Evolutionary conservation across 2,329 filamentous ascomycete genomes (phyloP), one percentile per base, ranked within the genome.

Genomic region (Byssothecium circinans): DNA sequence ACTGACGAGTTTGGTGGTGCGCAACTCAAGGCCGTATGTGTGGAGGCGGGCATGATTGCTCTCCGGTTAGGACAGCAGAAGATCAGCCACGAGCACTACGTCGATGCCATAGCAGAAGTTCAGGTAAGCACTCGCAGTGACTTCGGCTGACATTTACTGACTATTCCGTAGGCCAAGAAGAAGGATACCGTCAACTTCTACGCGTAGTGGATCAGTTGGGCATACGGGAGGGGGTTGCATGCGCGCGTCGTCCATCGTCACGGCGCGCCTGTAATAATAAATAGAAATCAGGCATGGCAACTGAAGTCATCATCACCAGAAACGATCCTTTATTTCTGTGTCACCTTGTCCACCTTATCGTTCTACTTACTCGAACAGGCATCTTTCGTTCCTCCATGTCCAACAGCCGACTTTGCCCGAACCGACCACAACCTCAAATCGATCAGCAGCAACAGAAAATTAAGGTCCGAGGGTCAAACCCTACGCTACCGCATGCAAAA

Each of bases 11-110:
- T 99, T 71, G 94, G 94, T 50, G 94, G 94, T 70, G 94, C 94
- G 51, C 92, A 95, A 84, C 78, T 99, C 61, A 99, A 99, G 81
- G 94, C 94, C 35, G 94, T 99, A 18, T 99, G 94, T 72, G 94
- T 99, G 20, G 94, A 99, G 78, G 94, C 94, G 42, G 94, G 94
- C 70, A 99, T 99, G 94, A 99, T 99, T 75, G 94, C 94, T 22
- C 78, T 99, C 67, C 84, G 94, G 61, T 90, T 87, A 72, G 94
- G 94, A 52, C 91, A 95, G 80, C 91, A 87, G 75, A 96, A 96
- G 82, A 94, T 99, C 68, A 88, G 88, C 50, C 94, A 99, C 71
- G 94, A 99, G 78, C 90, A 99, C 74, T 99, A 97, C 69, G 94
- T 99, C 41, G 94, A 99, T 78, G 94, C 94, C 52, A 97, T 99